Evolutionary conservation across 2,329 filamentous ascomycete genomes (phyloP).

Genomic region (Aureobasidium sp.): DNA sequence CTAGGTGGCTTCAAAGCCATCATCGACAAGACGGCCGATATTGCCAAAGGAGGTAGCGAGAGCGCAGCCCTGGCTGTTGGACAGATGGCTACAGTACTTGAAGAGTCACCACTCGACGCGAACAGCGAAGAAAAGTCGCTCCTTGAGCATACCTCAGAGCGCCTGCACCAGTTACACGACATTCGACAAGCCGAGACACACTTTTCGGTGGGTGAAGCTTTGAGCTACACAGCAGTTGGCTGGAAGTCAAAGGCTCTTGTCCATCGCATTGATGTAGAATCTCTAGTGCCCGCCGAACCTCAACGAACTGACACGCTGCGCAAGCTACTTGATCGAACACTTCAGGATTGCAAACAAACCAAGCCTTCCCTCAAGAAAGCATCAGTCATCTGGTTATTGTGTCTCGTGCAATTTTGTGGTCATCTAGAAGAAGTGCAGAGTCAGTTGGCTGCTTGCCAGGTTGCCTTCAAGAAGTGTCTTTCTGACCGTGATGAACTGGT

Average conservation of each 20-base stretch:
- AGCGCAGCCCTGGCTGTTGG: conserved; percentile 75
- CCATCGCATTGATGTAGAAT: conserved; percentile 67
- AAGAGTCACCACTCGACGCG: conserved; percentile 32
- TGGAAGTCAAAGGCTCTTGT: conserved; percentile 78
- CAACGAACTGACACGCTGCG: conserved; percentile 35
- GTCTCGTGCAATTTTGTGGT: conserved; percentile 81
- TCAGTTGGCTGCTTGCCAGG: conserved; percentile 69
- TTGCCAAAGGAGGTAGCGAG: conserved; percentile 74
- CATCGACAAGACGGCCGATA: conserved; percentile 53
- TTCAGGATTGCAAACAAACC: conserved; percentile 69
- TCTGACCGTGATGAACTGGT: conserved; percentile 87
- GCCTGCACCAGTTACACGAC: conserved; percentile 70
- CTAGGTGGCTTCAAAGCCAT: conserved; percentile 29
- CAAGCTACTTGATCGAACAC: conserved; percentile 59
- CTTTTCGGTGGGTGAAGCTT: conserved; percentile 82
- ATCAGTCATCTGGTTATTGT: conserved; percentile 91
- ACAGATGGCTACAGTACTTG: conserved; percentile 58
- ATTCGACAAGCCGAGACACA: conserved; percentile 80
- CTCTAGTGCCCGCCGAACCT: conserved; percentile 35
- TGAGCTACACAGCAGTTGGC: conserved; percentile 66
- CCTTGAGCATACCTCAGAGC: conserved; percentile 52
- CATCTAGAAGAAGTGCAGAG: conserved; percentile 66
- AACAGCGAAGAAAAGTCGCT: conserved; percentile 29
- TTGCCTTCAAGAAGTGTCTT: conserved; percentile 78
- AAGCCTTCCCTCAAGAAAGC: conserved; percentile 88